A percentile compares a stretch with the other conserved stretches of the same genome.
Conservation (phyloP, 2,329 filamentous ascomycete genomes). For the Pseudopyrenochaeta lycopersici region DNA sequence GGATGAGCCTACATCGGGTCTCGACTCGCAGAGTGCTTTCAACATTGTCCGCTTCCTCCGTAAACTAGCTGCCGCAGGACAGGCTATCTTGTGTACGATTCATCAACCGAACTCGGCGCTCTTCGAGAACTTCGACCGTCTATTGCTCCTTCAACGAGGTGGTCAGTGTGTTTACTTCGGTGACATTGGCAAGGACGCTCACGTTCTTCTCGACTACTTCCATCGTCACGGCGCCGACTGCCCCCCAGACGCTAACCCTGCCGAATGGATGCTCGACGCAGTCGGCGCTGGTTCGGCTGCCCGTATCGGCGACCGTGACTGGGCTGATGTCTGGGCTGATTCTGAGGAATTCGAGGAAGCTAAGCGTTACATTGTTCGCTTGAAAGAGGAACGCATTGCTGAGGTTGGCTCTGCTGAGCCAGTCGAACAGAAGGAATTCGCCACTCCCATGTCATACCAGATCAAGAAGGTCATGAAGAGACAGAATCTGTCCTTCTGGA, state of each 20-base stretch:
- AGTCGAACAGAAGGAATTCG: constrained; percentile 76
- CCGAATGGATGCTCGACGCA: constrained; percentile 86
- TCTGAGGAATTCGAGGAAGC: constrained; percentile 73
- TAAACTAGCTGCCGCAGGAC: constrained; percentile 79
- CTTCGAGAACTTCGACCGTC: constrained; percentile 87
- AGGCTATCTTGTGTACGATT: constrained; percentile 90
- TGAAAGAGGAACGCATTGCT: constrained; percentile 69
- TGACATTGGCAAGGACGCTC: constrained; percentile 79
- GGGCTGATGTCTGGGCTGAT: constrained; percentile 81
- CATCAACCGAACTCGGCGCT: constrained; percentile 88
- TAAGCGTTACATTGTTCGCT: constrained; percentile 71
- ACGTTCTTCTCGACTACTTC: constrained; percentile 70
- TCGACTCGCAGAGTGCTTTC: constrained; percentile 76
- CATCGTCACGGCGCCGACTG: constrained; percentile 65
- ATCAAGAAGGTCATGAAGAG: constrained; percentile 77
- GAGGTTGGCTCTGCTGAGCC: constrained; percentile 54
- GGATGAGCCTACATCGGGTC: constrained; percentile 80
- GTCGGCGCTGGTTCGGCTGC: constrained; percentile 78
- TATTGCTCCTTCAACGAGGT: constrained; percentile 79
- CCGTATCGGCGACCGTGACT: constrained; percentile 77
- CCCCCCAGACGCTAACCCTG: constrained; percentile 63
- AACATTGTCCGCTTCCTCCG: constrained; percentile 82
- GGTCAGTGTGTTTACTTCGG: constrained; percentile 88
- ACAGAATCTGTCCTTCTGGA: constrained; percentile 82
- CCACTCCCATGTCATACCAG: constrained; percentile 81